phyloP scores from a whole-genome alignment of 148 eudicot species.

The Rhododendron williamsianum region DNA sequence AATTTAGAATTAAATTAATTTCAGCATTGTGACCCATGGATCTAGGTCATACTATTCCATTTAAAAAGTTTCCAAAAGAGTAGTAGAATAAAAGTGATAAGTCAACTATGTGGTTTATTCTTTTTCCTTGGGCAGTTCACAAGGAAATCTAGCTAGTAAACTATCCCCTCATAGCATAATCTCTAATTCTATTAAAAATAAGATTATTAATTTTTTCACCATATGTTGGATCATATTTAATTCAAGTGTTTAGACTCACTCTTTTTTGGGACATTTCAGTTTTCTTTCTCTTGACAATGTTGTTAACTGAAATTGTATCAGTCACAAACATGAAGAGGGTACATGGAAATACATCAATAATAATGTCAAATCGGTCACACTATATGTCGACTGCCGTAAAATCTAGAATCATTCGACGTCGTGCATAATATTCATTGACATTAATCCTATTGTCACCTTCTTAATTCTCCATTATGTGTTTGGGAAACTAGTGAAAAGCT shows the following conservation, averaged over 20 bases:
- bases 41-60: neutral
- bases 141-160: conserved; percentile 12
- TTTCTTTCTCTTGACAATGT: neutral
- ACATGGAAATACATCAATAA: neutral
- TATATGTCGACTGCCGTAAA: neutral
- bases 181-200: neutral
- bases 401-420: neutral
- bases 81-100: neutral
- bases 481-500: neutral
- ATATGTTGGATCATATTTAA: neutral
- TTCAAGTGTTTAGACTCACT: neutral
- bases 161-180: conserved; percentile 16
- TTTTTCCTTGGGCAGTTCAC: conserved; percentile 32
- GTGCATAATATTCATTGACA: neutral
- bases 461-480: neutral
- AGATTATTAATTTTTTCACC: neutral
- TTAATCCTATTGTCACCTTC: neutral
- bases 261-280: neutral
- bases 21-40: neutral
- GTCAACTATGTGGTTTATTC: conserved; percentile 17
- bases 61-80: neutral
- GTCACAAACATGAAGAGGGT: neutral
- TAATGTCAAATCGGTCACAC: neutral
- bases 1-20: neutral
- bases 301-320: neutral